phyloP scores from a whole-genome alignment of 192 early-diverging fungal genomes.

The Backusella australiensis region DNA sequence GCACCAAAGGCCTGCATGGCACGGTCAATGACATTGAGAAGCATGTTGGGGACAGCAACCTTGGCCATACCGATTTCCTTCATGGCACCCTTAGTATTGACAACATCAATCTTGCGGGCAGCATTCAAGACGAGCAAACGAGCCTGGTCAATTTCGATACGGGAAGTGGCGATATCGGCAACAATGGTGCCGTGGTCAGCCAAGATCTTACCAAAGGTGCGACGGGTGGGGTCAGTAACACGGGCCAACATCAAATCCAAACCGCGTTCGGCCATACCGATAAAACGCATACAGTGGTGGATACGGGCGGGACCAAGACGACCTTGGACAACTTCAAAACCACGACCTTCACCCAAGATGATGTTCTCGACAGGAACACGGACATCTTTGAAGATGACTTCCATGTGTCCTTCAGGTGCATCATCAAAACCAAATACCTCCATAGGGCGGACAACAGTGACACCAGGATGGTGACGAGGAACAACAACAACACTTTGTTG shows the following conservation, averaged over 20 bases:
- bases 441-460: constrained; percentile 83
- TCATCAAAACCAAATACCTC: constrained; percentile 94
- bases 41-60: constrained; percentile 74
- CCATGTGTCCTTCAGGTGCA: constrained; percentile 96
- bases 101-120: constrained; percentile 87
- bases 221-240: constrained; percentile 72
- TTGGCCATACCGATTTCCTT: constrained; percentile 98
- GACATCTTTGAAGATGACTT: constrained; percentile 89
- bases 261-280: constrained; percentile 92
- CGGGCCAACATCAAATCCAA: constrained; percentile 83
- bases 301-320: constrained; percentile 93
- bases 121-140: constrained; percentile 92
- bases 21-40: constrained; percentile 77
- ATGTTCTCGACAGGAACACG: constrained; percentile 86
- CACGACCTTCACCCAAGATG: constrained; percentile 91
- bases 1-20: constrained; percentile 95
- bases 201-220: constrained; percentile 86
- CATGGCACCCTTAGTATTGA: constrained; percentile 83
- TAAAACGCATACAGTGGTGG: constrained; percentile 97
- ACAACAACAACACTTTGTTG: constrained; percentile 93
- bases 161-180: constrained; percentile 78
- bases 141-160: constrained; percentile 90
- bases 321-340: constrained; percentile 98
- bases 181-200: constrained; percentile 81
- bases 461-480: constrained; percentile 78